These are phyloP conservation scores for Zygosaccharomyces gambellarensis DNA, from an alignment of 805 yeast species.

Conservation along the genomic window DNA sequence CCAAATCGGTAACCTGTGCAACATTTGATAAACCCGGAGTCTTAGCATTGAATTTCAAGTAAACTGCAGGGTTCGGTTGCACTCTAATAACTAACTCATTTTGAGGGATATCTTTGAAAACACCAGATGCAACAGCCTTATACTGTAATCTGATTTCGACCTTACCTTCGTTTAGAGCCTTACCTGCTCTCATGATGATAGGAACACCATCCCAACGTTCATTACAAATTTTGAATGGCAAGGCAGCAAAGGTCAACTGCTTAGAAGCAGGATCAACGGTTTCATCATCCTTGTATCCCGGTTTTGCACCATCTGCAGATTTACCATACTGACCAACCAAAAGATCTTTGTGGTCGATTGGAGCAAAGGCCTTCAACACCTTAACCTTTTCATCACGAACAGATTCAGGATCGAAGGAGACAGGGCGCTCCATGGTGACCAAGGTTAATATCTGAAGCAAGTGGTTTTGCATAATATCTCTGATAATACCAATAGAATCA, in stretches of 20 bases:
- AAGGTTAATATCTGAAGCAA: slow-evolving; percentile 86
- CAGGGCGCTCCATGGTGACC: slow-evolving; percentile 94
- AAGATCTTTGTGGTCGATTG: slow-evolving; percentile 60
- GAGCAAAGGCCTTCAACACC: slow-evolving; percentile 75
- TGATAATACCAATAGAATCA: slow-evolving; percentile 88
- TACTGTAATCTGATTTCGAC: slow-evolving; percentile 94
- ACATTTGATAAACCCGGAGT: slow-evolving; percentile 85
- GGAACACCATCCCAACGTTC: slow-evolving; percentile 99
- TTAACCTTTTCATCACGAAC: slow-evolving; percentile 95
- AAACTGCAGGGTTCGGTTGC: slow-evolving; percentile 93
- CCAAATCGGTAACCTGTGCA: slow-evolving; percentile 83
- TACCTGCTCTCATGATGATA: slow-evolving; percentile 91
- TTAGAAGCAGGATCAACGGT: slow-evolving; percentile 78
- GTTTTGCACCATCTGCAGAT: slow-evolving; percentile 83
- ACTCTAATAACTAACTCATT: slow-evolving; percentile 91
- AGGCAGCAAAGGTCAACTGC: slow-evolving; percentile 89
- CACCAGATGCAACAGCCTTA: slow-evolving; percentile 77
- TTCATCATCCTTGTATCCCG: slow-evolving; percentile 87
- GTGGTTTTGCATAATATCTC: slow-evolving; percentile 99
- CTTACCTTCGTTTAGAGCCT: slow-evolving; percentile 90
- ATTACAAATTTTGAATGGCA: slow-evolving; percentile 71
- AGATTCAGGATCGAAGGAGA: slow-evolving; percentile 84
- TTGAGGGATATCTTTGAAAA: slow-evolving; percentile 74
- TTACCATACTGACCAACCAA: slow-evolving; percentile 83
- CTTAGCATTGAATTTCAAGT: slow-evolving; percentile 88